Percentiles rank a stretch among this genome's conserved stretches.
These are phyloP conservation scores for Pulveroboletus frians DNA, from an alignment of 768 basidiomycete genomes.

Conservation along the genomic window DNA sequence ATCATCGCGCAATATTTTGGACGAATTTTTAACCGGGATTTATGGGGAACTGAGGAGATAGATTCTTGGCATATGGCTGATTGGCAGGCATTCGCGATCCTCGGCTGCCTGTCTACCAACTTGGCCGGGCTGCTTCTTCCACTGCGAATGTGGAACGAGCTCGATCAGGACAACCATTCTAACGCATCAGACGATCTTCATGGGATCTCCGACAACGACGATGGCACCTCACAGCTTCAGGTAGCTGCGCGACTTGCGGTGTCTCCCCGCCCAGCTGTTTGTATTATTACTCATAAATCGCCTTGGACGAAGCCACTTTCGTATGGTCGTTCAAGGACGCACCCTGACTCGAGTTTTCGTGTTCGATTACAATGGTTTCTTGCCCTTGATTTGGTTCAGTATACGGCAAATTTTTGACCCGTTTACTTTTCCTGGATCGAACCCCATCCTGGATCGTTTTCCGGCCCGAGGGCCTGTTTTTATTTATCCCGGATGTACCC, in stretches of 20 bases:
- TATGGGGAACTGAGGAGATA: conserved; percentile 11
- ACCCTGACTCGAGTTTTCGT: conserved; percentile 17
- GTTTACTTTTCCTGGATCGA: conserved; percentile 21
- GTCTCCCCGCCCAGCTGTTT: conserved; percentile 14
- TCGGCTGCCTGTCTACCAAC: conserved; percentile 5
- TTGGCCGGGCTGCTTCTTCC: conserved; percentile 11
- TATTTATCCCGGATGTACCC: conserved; percentile 27
- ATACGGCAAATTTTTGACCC: conserved; percentile 9
- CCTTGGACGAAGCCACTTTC: conserved; percentile 21
- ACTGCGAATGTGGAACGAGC: conserved; percentile 21
- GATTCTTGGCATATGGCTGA: conserved; percentile 17
- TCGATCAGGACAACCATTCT: conserved; percentile 16
- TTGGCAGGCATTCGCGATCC: conserved; percentile 10
- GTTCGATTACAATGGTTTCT: conserved; percentile 18
- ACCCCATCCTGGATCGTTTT: conserved; percentile 4
- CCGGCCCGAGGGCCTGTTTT: conserved; percentile 10
- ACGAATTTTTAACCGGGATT: conserved; percentile 25
- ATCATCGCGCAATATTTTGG: conserved; percentile 20
- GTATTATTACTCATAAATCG: conserved; percentile 34
- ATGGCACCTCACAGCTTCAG: conserved; percentile 16
- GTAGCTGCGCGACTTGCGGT: conserved; percentile 13
- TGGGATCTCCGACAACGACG: conserved; percentile 19
- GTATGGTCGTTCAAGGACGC: conserved; percentile 20
- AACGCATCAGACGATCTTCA: conserved; percentile 22
- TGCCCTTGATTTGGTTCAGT: conserved; percentile 14